Conservation (phyloP, 2,329 filamentous ascomycete genomes). For the Diaporthe citri region DNA sequence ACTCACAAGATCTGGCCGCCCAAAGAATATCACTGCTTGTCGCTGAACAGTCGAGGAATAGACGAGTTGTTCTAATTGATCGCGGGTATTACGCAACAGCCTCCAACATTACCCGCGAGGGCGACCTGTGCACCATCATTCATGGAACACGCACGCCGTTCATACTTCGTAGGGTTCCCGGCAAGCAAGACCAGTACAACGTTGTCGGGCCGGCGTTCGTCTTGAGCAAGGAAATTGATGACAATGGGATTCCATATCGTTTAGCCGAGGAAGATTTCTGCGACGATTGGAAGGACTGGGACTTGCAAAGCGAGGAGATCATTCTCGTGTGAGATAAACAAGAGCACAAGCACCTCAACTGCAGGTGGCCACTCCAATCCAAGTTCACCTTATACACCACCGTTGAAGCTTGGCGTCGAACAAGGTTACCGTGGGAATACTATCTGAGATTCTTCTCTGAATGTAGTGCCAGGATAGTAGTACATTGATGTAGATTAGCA, state of each 20-base stretch:
- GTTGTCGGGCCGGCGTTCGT: slow-evolving; percentile 49
- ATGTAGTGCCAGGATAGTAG: no score
- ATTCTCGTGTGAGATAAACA: neutral
- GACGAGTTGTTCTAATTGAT: slow-evolving; percentile 2
- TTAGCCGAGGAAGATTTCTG: neutral
- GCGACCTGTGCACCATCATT: slow-evolving; percentile 32
- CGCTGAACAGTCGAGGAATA: rapidly evolving
- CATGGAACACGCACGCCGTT: slow-evolving; percentile 19
- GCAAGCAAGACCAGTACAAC: slow-evolving; percentile 49
- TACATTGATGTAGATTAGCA: no score
- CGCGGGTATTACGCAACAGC: slow-evolving; percentile 45
- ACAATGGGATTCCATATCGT: neutral
- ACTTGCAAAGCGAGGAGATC: neutral
- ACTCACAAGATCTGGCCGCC: neutral
- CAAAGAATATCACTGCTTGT: neutral
- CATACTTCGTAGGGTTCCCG: slow-evolving; percentile 25
- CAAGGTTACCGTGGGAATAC: neutral
- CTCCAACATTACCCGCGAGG: neutral
- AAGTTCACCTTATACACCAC: neutral
- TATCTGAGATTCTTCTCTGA: neutral
- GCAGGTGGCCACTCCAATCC: neutral
- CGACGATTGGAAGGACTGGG: slow-evolving; percentile 48
- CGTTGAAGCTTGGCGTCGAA: neutral
- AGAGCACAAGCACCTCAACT: neutral
- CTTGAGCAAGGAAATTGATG: neutral